A percentile compares a stretch with the other conserved stretches of the same genome.
Conservation (phyloP, 768 basidiomycete species). For the Boletus subcaerulescens region DNA sequence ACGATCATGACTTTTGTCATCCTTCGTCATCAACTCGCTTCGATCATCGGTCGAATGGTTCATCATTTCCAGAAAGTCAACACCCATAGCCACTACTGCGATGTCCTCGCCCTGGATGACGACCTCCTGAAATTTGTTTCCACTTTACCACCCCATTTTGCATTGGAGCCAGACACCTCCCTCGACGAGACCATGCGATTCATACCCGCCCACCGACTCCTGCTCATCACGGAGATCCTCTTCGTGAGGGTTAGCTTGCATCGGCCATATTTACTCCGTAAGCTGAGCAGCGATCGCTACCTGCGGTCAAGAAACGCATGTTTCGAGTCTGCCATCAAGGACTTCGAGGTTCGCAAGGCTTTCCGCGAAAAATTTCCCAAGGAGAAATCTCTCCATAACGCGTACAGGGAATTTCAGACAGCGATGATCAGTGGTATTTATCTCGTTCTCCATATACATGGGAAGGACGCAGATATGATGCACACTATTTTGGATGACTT, state of each 20-base stretch:
- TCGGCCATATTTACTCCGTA: constrained; percentile 82
- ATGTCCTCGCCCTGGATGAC: constrained; percentile 79
- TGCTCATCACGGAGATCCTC: constrained; percentile 85
- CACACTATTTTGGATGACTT: constrained; percentile 77
- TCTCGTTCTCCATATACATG: constrained; percentile 74
- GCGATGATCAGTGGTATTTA: constrained; percentile 90
- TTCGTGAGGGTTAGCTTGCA: constrained; percentile 84
- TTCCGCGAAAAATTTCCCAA: constrained; percentile 61
- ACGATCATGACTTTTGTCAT: constrained; percentile 88
- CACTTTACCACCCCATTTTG: constrained; percentile 74
- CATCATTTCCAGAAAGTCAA: constrained; percentile 91
- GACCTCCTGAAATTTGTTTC: constrained; percentile 76
- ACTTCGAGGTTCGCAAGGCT: constrained; percentile 73
- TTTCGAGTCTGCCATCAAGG: constrained; percentile 87
- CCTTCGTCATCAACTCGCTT: constrained; percentile 75
- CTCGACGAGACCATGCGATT: constrained; percentile 64
- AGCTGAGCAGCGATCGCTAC: constrained; percentile 74
- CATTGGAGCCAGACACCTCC: constrained; percentile 71
- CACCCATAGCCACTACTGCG: constrained; percentile 74
- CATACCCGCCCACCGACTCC: constrained; percentile 81
- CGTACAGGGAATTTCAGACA: constrained; percentile 84
- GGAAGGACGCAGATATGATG: constrained; percentile 67
- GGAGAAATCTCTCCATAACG: constrained; percentile 74
- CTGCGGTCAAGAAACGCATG: constrained; percentile 79
- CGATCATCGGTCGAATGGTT: constrained; percentile 85